Percentiles rank a stretch among this genome's conserved stretches.
These are phyloP conservation scores for Brachypodium distachyon DNA, from an alignment of 202 grass and related monocot genomes.

Conservation along the genomic window DNA sequence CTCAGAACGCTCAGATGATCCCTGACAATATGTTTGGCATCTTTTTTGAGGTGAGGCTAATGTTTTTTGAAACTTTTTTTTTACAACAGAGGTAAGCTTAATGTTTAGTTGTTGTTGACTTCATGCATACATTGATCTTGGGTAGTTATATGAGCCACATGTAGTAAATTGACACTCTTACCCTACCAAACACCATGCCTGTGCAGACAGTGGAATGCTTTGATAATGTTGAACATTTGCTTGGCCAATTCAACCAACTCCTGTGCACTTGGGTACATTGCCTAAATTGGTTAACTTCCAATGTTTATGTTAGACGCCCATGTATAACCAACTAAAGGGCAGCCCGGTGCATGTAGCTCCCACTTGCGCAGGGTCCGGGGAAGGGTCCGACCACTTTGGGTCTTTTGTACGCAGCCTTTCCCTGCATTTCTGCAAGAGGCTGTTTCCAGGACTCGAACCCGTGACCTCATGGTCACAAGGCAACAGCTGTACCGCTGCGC, in stretches of 20 bases:
- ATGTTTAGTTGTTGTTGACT: background rate
- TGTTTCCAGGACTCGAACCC: no score
- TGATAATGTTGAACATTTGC: background rate
- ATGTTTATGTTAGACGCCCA: background rate
- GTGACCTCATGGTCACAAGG: no score
- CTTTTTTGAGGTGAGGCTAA: conserved; percentile 77
- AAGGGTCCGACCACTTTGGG: no score
- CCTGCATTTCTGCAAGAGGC: no score
- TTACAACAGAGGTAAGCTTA: no score
- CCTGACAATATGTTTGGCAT: conserved; percentile 88
- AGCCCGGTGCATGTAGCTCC: no score
- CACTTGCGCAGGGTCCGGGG: no score
- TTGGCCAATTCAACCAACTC: background rate
- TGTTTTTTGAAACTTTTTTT: no score
- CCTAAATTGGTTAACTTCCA: background rate
- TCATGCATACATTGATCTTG: background rate
- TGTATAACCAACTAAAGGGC: no score
- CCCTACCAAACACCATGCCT: background rate
- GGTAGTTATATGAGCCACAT: background rate
- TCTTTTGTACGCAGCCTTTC: no score
- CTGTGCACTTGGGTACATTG: background rate
- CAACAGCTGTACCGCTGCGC: no score
- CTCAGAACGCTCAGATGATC: conserved; percentile 41
- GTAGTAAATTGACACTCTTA: background rate
- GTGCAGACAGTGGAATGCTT: background rate